phyloP scores from a whole-genome alignment of 768 basidiomycete species.

The Amanita exitialis region DNA sequence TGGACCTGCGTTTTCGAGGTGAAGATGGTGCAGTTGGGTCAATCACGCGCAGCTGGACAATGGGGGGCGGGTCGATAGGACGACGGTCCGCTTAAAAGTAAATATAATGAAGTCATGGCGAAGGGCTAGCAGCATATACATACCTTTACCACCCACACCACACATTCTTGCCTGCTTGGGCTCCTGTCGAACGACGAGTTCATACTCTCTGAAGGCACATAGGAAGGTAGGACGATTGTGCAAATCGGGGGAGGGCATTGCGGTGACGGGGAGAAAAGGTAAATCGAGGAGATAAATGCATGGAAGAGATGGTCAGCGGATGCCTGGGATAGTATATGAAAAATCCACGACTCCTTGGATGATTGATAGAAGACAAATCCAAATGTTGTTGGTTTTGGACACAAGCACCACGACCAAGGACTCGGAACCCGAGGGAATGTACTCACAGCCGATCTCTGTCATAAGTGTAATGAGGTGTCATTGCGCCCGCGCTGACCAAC shows the following conservation, averaged over 20 bases:
- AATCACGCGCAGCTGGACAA: conserved; percentile 87
- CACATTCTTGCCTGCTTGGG: conserved; percentile 91
- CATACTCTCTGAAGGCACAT: conserved; percentile 56
- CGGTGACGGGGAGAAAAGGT: neutral
- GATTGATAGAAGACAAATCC: neutral
- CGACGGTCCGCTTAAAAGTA: conserved; percentile 69
- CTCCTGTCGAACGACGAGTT: conserved; percentile 80
- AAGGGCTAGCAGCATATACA: conserved; percentile 2
- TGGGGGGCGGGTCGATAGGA: conserved; percentile 93
- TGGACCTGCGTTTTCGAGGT: conserved; percentile 7
- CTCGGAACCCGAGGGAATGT: conserved; percentile 15
- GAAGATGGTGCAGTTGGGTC: conserved; percentile 34
- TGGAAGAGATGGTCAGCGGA: neutral
- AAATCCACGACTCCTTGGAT: neutral
- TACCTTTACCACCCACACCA: conserved; percentile 75
- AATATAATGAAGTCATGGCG: neutral
- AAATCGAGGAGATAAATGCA: conserved; percentile 2
- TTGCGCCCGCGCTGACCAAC: conserved; percentile 4
- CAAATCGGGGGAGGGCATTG: neutral
- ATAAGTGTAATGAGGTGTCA: conserved; percentile 18
- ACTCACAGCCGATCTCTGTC: conserved; percentile 33
- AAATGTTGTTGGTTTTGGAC: neutral
- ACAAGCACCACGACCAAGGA: conserved; percentile 21
- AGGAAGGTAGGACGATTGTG: neutral
- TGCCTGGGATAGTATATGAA: neutral